Evolutionary conservation across 768 basidiomycete genomes (phyloP), one percentile per base, ranked within the genome.

Genomic region (Hygrocybe coccinea): DNA sequence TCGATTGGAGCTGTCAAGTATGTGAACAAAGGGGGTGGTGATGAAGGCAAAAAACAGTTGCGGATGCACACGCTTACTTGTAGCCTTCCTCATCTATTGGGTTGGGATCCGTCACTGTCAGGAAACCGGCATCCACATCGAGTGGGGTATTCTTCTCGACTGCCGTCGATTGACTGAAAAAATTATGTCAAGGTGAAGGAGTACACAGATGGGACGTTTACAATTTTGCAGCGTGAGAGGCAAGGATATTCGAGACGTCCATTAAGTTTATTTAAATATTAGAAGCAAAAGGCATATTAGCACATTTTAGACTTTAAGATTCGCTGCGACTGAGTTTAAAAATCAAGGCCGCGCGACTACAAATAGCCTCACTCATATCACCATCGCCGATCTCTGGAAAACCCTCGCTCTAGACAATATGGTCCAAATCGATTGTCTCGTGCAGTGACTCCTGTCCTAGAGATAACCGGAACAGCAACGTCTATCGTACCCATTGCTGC

Each of bases 101-200:
- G 68, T 92, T 95, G 19, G 79, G 79, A 74, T 99, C 95, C 46
- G 91, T 91, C 1, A 90, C 91, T 4, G 88, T 81, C 17, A 99
- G 77, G 39, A 88, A 79, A 3, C 90, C 95, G 4, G 86, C 65
- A 72, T 99, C 97, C 56, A 92, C 76, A 41, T 86, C 83, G 58
- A 91, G 79, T 6, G 88, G 83, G 8, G 81, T 84, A 51, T 91
- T 89, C 68, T 89, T 92, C 67, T 91, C 85, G 54, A 91, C 85
- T 34, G 74, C 69, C 36, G 82, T 75, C 33, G 84, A 79, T 72
- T 85, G 83, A 67, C 89, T 92, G 55, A 1, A 58, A 6, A 50
- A 35, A 59, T 22, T 55, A 56, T 11, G 39, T 24, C 10, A 47
- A 19, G 44, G 36, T 50, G 29, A 46, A 25, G 24, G 56, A n/a